These are phyloP conservation scores for Kluyveromyces sp. DNA, from an alignment of 1,139 yeast genomes.

Conservation along the genomic window DNA sequence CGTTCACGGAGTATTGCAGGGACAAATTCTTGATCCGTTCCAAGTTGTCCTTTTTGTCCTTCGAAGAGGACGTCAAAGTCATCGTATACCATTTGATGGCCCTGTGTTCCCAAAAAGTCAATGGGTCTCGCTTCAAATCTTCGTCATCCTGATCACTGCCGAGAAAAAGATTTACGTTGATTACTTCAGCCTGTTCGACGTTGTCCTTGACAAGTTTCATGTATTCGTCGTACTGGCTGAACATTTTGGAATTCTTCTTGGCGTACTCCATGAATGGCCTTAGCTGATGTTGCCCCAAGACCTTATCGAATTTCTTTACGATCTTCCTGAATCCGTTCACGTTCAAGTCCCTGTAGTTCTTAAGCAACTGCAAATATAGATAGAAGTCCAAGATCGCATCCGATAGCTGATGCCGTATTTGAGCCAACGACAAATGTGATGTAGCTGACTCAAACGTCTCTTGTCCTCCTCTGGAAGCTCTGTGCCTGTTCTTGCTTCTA, in stretches of 20 bases:
- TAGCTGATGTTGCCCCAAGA: constrained; percentile 38
- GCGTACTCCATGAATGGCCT: constrained; percentile 46
- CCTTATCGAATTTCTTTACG: constrained; percentile 81
- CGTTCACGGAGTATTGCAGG: constrained; percentile 29
- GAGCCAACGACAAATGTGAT: constrained; percentile 44
- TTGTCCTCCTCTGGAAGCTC: neutral
- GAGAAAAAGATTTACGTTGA: constrained; percentile 2
- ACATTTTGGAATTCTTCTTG: constrained; percentile 22
- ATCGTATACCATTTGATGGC: constrained; percentile 64
- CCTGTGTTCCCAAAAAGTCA: constrained; percentile 52
- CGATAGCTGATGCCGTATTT: constrained; percentile 70
- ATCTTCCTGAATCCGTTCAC: constrained; percentile 85
- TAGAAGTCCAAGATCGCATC: constrained; percentile 75
- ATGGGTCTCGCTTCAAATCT: constrained; percentile 23
- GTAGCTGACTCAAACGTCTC: constrained; percentile 20
- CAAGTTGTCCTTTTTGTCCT: constrained; percentile 29
- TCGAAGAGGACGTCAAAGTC: constrained; percentile 40
- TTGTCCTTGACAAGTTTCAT: constrained; percentile 23
- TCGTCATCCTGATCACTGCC: constrained; percentile 1
- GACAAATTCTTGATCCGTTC: constrained; percentile 28
- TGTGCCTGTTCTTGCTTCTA: neutral
- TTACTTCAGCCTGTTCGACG: constrained; percentile 15
- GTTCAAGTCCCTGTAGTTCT: constrained; percentile 70
- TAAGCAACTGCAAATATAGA: constrained; percentile 67
- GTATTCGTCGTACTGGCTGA: constrained; percentile 26